phyloP scores from a whole-genome alignment of 495 filamentous ascomycete species.

The Aspergillus cavernicola region DNA sequence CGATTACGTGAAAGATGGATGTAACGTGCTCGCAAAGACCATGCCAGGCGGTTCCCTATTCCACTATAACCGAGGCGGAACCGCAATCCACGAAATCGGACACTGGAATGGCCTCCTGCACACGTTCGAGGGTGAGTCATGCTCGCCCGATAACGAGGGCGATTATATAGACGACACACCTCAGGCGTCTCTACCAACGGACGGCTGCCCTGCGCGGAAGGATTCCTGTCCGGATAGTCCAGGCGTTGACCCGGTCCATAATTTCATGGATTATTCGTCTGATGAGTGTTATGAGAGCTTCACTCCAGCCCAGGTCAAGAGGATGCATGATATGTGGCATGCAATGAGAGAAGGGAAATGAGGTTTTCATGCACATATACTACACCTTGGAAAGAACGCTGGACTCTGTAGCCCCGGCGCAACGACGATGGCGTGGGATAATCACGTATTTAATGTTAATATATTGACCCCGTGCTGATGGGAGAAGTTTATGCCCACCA shows the following conservation, averaged over 20 bases:
- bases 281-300: constrained; percentile 52
- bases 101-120: constrained; percentile 59
- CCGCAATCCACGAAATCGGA: constrained; percentile 54
- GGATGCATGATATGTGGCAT: constrained; percentile 48
- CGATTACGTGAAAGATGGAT: constrained; percentile 48
- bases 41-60: constrained; percentile 45
- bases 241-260: constrained; percentile 47
- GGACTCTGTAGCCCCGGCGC: no score
- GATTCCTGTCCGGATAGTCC: constrained; percentile 45
- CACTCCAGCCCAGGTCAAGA: constrained; percentile 36
- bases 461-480: no score
- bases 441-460: no score
- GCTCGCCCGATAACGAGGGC: constrained; percentile 36
- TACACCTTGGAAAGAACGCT: no score
- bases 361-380: constrained; percentile 9
- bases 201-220: constrained; percentile 45
- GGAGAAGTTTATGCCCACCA: no score
- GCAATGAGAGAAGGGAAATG: constrained; percentile 41
- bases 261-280: constrained; percentile 56
- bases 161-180: constrained; percentile 54
- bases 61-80: constrained; percentile 47
- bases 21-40: constrained; percentile 48
- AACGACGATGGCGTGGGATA: no score
- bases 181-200: constrained; percentile 45
- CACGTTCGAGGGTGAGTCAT: constrained; percentile 51